A percentile compares a stretch with the other conserved stretches of the same genome.
Conservation (phyloP, 2,329 filamentous ascomycete species). For the Colletotrichum sojae region DNA sequence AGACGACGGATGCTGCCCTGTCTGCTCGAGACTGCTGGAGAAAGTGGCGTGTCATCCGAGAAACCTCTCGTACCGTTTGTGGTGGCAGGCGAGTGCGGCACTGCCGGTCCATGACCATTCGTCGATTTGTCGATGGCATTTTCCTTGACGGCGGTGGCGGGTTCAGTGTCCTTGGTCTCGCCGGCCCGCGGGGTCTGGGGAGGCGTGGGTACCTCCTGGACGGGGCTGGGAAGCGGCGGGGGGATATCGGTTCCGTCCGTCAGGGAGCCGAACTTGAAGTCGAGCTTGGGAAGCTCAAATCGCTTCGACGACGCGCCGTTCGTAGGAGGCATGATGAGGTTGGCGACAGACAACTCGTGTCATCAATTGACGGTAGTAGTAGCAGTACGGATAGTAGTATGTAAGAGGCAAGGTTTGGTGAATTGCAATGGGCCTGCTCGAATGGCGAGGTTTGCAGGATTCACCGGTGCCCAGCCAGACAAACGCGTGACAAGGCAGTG, state of each 20-base stretch:
- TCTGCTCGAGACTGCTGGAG: conserved; percentile 66
- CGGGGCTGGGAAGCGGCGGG: conserved; percentile 69
- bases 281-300: conserved; percentile 71
- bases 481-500: conserved; percentile 39
- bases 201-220: conserved; percentile 62
- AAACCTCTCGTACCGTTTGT: conserved; percentile 62
- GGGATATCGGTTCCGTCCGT: conserved; percentile 75
- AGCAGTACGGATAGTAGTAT: neutral
- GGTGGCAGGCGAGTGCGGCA: conserved; percentile 41
- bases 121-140: conserved; percentile 42
- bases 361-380: conserved; percentile 30
- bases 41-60: conserved; percentile 66
- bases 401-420: conserved; percentile 26
- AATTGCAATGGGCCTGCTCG: conserved; percentile 8
- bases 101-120: conserved; percentile 43
- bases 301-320: conserved; percentile 46
- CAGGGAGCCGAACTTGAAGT: conserved; percentile 71
- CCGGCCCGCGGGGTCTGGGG: conserved; percentile 52
- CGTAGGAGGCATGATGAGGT: conserved; percentile 29
- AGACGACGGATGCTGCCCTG: conserved; percentile 71
- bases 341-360: conserved; percentile 20
- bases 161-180: conserved; percentile 46
- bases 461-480: conserved; percentile 28
- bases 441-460: conserved; percentile 38
- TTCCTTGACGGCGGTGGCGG: conserved; percentile 30